Percentiles rank a stretch among this genome's conserved stretches.
phyloP scores from a whole-genome alignment of 139 green algal species.

The Chlamydomonas schloesseri region DNA sequence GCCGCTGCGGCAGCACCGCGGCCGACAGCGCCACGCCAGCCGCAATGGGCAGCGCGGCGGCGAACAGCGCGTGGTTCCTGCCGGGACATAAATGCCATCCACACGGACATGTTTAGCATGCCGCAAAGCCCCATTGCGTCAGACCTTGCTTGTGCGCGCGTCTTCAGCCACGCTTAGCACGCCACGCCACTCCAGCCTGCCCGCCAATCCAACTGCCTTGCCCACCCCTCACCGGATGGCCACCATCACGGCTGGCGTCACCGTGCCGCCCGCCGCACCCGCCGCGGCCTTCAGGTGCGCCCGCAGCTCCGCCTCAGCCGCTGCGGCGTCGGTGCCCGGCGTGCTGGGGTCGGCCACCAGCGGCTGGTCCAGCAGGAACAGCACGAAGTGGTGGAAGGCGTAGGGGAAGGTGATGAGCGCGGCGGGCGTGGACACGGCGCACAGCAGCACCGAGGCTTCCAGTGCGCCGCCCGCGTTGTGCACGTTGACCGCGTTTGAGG shows the following conservation, averaged over 20 bases:
- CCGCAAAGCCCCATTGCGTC: too few species aligned
- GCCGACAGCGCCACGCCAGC: neutral
- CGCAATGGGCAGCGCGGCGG: neutral
- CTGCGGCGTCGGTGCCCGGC: neutral
- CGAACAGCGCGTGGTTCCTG: constrained; percentile 6
- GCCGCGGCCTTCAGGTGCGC: neutral
- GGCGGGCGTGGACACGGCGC: neutral
- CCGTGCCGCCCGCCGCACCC: too few species aligned
- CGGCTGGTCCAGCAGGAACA: constrained; percentile 26
- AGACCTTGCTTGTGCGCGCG: too few species aligned
- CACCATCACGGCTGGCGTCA: too few species aligned
- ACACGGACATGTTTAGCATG: too few species aligned
- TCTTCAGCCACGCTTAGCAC: too few species aligned
- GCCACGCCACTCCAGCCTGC: too few species aligned
- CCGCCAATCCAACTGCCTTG: too few species aligned
- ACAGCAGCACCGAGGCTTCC: constrained; percentile 1
- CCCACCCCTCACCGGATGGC: too few species aligned
- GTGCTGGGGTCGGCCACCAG: neutral
- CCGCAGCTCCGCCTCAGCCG: neutral
- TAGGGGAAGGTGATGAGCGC: constrained; percentile 25
- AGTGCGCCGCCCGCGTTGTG: neutral
- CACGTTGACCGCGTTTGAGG: neutral
- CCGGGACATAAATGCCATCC: too few species aligned
- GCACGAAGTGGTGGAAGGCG: constrained; percentile 1
- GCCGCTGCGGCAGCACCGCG: neutral